Conservation (phyloP, 2,329 filamentous ascomycete species). For the Coniella vitis region DNA sequence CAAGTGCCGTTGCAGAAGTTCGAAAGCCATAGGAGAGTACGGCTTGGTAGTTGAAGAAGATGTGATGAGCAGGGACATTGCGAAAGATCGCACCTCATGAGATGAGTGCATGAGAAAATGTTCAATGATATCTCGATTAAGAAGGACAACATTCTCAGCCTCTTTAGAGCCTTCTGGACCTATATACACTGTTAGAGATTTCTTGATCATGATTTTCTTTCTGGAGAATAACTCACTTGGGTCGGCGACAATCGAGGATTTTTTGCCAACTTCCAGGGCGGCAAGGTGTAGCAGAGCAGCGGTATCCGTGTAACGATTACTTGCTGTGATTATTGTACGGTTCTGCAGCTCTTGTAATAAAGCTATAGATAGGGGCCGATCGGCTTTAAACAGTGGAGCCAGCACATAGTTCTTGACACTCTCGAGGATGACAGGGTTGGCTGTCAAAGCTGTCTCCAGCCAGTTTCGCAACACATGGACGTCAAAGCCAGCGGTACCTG, state of each 20-base stretch:
- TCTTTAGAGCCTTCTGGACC: slow-evolving; percentile 15
- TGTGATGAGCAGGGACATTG: slow-evolving; percentile 71
- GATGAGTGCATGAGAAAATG: slow-evolving; percentile 49
- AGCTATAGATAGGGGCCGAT: slow-evolving; percentile 43
- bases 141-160: slow-evolving; percentile 22
- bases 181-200: slow-evolving; percentile 18
- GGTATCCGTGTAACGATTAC: slow-evolving; percentile 38
- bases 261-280: slow-evolving; percentile 65
- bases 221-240: slow-evolving; percentile 38
- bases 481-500: slow-evolving; percentile 24
- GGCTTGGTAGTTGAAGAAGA: slow-evolving; percentile 70
- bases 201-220: slow-evolving; percentile 2
- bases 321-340: slow-evolving; percentile 17
- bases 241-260: slow-evolving; percentile 62
- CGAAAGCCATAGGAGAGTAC: slow-evolving; percentile 56
- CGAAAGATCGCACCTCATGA: slow-evolving; percentile 66
- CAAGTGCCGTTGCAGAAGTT: slow-evolving; percentile 58
- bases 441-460: slow-evolving; percentile 43
- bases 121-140: slow-evolving; percentile 40
- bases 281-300: slow-evolving; percentile 56
- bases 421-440: slow-evolving; percentile 48
- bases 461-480: slow-evolving; percentile 48
- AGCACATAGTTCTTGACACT: slow-evolving; percentile 60
- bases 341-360: slow-evolving; percentile 49
- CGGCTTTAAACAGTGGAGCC: slow-evolving; percentile 53